Evolutionary conservation across 768 basidiomycete genomes (phyloP), one percentile per base, ranked within the genome.

Genomic region (Rhodotorula diobovata): DNA sequence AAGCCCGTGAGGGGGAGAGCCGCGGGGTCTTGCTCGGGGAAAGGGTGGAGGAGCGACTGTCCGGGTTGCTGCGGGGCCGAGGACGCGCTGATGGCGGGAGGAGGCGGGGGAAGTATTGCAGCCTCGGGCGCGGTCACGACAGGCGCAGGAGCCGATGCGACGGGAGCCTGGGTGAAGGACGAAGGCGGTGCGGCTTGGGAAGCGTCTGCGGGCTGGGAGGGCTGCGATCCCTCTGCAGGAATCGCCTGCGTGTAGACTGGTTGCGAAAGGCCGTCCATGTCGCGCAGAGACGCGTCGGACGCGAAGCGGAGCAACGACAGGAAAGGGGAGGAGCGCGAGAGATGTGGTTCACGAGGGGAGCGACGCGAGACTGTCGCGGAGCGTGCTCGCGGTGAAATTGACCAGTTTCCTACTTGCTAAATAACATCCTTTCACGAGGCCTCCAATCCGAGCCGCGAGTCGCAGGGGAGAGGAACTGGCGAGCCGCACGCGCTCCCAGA

Each of bases 1-100:
- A 71, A 71, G 16, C 70, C 70, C 32, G 55, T 67, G 54, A 71
- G 61, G 28, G 70, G 70, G 28, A 58, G 37, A 21, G 55, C 61
- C 55, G 43, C 28, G 28, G 70, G 61, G 50, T 50, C 50, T 39
- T 67, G 65, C 48, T 71, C 70, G 9, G 70, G 70, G 56, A 71
- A 71, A 2, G 70, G 70, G 14, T 39, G 41, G 55, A 71, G 62
- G n/a, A 30, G 7, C 46, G 57, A 4, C 45, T 59, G 37, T 15
- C 63, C 39, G 9, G 55, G 45, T 23, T 8, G 35, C 35, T 43
- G n/a, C 21, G 57, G 57, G 2, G 45, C 37, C 23, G 50, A 35
- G 15, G 20, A 28, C 15, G 21, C 5, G 34, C 30, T 41, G 39
- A 37, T 54, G 30, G 41, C 25, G 8, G 56, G 54, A 1, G 20